Evolutionary conservation across 1,284 basidiomycete genomes (phyloP), one percentile per base, ranked within the genome.

Genomic region (Prillingera fragicola): DNA sequence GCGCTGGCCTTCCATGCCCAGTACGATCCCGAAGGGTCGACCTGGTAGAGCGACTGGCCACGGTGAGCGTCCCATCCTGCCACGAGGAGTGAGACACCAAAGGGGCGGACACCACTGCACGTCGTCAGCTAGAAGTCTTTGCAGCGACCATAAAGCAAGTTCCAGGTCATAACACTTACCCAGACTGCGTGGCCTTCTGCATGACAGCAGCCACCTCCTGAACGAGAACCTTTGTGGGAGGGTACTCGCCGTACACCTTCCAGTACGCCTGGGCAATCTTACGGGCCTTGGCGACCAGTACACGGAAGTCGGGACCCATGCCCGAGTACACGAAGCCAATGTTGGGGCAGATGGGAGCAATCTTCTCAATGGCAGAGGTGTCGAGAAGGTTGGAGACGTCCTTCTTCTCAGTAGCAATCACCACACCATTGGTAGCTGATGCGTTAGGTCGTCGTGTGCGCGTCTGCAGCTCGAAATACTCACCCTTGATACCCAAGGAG

Each of bases 1-100:
- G 95, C 95, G 66, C 88, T 94, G 12, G 95, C 95, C 73, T 98
- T 99, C 95, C 95, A 99, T 39, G 95, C 92, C 92, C 92, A 97
- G 74, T 90, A 99, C 36, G 88, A 91, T 35, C 95, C 95, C 35
- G 90, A 95, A 15, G 95, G 95, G 74, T 99, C 95, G 43, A 99
- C 94, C 72, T 99, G 95, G 74, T 95, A 98, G 52, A 98, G 78
- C 27, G 83, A 86, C 54, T 91, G 89, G 14, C 94, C 94, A 17
- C 90, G 82, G 65, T 85, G 85, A 57, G 78, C 76, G 69, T 98
- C 95, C 83, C 86, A 98, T 31, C 95, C 95, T 25, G 94, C 94
- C 25, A 98, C 90, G 45, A 99, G 79, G 40, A 99, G 76, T 26
- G 91, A 96, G 44, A 98, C 92, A 54, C 95, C 95, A 67, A 90